A percentile compares a stretch with the other conserved stretches of the same genome.
phyloP scores from a whole-genome alignment of 2,329 filamentous ascomycete species.

The Pezicula neosporulosa region DNA sequence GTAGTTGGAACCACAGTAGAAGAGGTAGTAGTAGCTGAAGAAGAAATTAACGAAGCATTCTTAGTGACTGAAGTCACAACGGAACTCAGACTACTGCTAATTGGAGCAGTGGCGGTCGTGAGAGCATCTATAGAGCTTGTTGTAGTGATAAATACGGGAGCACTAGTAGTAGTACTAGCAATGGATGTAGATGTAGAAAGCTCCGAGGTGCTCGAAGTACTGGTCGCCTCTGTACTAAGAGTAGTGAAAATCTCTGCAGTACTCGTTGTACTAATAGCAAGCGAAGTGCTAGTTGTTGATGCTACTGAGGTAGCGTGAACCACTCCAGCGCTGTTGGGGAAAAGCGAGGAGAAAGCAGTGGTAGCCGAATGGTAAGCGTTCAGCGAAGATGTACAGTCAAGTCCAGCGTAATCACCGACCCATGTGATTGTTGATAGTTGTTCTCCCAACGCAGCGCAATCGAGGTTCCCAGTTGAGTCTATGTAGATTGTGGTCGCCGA shows the following conservation, averaged over 20 bases:
- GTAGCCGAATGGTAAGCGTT: not conserved
- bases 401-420: not conserved
- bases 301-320: not conserved
- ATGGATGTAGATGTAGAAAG: no score
- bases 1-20: no score
- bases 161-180: no score
- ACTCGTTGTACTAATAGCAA: not conserved
- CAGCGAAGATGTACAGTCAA: not conserved
- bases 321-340: not conserved
- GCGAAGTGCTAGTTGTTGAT: not conserved
- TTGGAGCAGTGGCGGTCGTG: no score
- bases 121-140: no score
- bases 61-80: no score
- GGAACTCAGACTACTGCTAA: no score
- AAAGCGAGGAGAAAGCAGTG: not conserved
- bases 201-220: no score
- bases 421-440: not conserved
- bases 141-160: no score
- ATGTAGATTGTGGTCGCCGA: not conserved
- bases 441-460: not conserved
- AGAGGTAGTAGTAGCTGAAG: no score
- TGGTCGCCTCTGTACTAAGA: no score
- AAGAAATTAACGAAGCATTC: no score
- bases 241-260: not conserved
- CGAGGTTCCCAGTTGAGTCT: not conserved